phyloP scores from a whole-genome alignment of 2,329 filamentous ascomycete genomes.

The Alternaria consortialis region DNA sequence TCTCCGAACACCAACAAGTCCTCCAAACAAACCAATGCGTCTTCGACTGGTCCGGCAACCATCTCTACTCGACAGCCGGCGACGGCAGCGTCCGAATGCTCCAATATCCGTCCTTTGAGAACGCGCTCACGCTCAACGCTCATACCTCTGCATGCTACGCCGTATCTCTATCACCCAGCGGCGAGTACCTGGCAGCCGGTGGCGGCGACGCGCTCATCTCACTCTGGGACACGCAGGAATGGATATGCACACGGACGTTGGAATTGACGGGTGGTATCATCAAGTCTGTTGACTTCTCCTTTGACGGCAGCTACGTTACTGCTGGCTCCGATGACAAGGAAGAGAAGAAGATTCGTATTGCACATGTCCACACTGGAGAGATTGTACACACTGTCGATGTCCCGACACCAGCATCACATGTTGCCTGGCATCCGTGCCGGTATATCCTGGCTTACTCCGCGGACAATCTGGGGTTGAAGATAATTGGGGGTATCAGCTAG shows the following conservation, averaged over 20 bases:
- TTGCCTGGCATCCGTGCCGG: constrained; percentile 78
- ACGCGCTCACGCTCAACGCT: constrained; percentile 69
- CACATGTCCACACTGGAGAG: constrained; percentile 77
- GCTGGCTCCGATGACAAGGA: constrained; percentile 80
- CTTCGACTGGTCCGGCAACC: constrained; percentile 77
- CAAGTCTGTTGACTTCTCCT: constrained; percentile 77
- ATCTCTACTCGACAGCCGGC: constrained; percentile 74
- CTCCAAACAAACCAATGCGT: constrained; percentile 75
- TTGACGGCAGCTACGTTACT: constrained; percentile 78
- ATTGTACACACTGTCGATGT: constrained; percentile 77
- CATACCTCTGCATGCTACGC: constrained; percentile 78
- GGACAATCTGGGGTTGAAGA: constrained; percentile 71
- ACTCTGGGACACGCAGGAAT: constrained; percentile 80
- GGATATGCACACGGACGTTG: constrained; percentile 77
- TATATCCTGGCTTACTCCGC: constrained; percentile 77
- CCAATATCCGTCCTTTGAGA: constrained; percentile 54
- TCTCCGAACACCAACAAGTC: constrained; percentile 68
- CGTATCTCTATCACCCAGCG: constrained; percentile 74
- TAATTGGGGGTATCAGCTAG: constrained; percentile 63
- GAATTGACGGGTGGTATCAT: constrained; percentile 75
- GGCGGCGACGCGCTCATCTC: constrained; percentile 78
- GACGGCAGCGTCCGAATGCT: constrained; percentile 77
- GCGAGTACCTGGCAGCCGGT: constrained; percentile 76
- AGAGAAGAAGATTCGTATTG: constrained; percentile 73
- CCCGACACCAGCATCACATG: constrained; percentile 68